A percentile compares a stretch with the other conserved stretches of the same genome.
These are phyloP conservation scores for Wickerhamomyces queroliae DNA, from an alignment of 805 yeast genomes.

Conservation along the genomic window DNA sequence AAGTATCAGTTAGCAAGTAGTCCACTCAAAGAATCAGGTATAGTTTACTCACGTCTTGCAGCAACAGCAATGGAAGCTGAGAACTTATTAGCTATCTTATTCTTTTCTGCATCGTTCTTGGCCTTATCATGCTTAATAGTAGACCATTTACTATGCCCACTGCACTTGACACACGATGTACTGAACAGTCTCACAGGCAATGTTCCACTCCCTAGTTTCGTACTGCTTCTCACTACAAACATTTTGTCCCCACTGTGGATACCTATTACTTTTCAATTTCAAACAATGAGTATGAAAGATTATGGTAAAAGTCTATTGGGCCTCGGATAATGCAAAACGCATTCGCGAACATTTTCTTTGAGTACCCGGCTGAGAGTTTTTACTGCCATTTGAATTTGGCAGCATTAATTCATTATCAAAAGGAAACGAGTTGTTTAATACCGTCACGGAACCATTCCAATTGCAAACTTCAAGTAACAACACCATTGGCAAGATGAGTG, in stretches of 20 bases:
- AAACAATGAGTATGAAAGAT: no score
- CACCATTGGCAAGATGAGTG: constrained; percentile 16
- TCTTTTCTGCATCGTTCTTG: constrained; percentile 77
- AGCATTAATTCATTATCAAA: no score
- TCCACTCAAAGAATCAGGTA: background rate
- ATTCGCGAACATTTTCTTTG: background rate
- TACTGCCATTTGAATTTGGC: no score
- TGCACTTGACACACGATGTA: constrained; percentile 4
- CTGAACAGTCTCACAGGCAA: background rate
- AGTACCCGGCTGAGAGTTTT: no score
- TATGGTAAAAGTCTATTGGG: no score
- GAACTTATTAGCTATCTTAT: constrained; percentile 61
- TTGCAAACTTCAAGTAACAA: no score
- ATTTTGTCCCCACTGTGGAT: no score
- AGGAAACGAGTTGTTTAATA: no score
- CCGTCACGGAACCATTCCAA: no score
- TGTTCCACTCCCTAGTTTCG: background rate
- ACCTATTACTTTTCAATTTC: no score
- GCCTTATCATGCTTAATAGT: constrained; percentile 92
- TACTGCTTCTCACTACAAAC: no score
- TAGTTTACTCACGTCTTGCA: constrained; percentile 38
- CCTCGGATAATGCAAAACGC: no score
- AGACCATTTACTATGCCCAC: constrained; percentile 95
- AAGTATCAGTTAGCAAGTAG: background rate
- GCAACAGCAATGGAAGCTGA: constrained; percentile 73